Percentiles rank a stretch among this genome's conserved stretches.
phyloP scores from a whole-genome alignment of 495 filamentous ascomycete species.

The Chaetomidium leptoderma region DNA sequence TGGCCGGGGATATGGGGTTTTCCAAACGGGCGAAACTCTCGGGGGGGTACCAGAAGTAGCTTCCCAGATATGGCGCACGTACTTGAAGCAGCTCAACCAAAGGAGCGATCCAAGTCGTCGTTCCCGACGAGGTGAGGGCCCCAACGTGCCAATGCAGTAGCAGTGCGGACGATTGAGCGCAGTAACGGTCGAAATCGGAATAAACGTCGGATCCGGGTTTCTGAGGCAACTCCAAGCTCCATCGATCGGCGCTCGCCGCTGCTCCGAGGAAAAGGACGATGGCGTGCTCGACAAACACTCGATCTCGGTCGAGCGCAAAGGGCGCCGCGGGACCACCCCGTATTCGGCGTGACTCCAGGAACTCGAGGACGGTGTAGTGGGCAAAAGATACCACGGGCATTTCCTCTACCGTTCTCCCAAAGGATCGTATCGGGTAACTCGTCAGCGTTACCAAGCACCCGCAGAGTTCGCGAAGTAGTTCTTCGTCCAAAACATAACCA shows the following conservation, averaged over 20 bases:
- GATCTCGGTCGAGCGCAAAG: not conserved
- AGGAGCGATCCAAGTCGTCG: not conserved
- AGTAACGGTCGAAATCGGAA: slow-evolving; percentile 2
- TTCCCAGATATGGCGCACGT: not conserved
- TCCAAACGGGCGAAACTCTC: not conserved
- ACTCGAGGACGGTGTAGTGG: slow-evolving; percentile 5
- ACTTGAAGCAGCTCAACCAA: not conserved
- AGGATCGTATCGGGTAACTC: not conserved
- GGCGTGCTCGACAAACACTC: not conserved
- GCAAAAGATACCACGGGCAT: not conserved
- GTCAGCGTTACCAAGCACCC: not conserved
- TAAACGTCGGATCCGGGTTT: not conserved
- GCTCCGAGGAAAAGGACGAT: not conserved
- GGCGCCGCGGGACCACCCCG: not conserved
- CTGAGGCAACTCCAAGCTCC: not conserved
- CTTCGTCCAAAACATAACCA: not conserved
- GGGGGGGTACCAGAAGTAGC: not conserved
- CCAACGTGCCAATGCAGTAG: not conserved
- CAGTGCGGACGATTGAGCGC: not conserved
- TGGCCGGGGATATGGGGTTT: not conserved
- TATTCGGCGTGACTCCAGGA: not conserved
- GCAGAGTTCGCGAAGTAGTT: slow-evolving; percentile 2
- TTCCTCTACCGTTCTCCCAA: not conserved
- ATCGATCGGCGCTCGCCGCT: not conserved
- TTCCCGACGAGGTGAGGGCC: not conserved